phyloP scores from a whole-genome alignment of 371 early-diverging fungal species.

The Lichtheimia ornata region DNA sequence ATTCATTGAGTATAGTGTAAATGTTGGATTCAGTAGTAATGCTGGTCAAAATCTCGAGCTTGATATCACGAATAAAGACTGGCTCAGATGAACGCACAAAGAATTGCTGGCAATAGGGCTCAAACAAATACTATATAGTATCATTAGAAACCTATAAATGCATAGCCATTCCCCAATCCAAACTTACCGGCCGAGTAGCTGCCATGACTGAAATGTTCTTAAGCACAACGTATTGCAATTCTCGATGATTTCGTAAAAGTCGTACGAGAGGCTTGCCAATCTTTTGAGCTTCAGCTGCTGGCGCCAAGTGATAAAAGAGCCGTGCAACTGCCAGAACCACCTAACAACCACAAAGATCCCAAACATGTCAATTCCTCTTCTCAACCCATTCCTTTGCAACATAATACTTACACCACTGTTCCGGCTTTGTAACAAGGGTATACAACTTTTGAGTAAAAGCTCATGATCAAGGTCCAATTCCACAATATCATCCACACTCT shows the following conservation, averaged over 20 bases:
- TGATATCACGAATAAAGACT: slow-evolving; percentile 74
- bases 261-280: slow-evolving; percentile 80
- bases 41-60: slow-evolving; percentile 81
- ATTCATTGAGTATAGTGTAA: slow-evolving; percentile 48
- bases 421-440: slow-evolving; percentile 83
- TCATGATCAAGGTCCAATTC: slow-evolving; percentile 77
- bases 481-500: slow-evolving; percentile 30
- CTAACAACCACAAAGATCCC: slow-evolving; percentile 29
- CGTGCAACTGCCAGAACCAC: slow-evolving; percentile 82
- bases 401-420: slow-evolving; percentile 73
- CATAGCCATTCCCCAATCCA: neutral
- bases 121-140: slow-evolving; percentile 60
- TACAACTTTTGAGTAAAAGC: slow-evolving; percentile 66
- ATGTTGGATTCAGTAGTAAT: slow-evolving; percentile 68
- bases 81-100: slow-evolving; percentile 82
- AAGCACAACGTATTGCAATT: slow-evolving; percentile 78
- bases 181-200: slow-evolving; percentile 62
- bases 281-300: slow-evolving; percentile 57
- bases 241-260: slow-evolving; percentile 71
- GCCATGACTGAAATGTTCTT: slow-evolving; percentile 80
- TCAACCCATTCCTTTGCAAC: neutral
- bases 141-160: neutral
- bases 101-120: slow-evolving; percentile 74
- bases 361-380: neutral
- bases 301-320: slow-evolving; percentile 75